These are phyloP conservation scores for Candida michaelii DNA, from an alignment of 805 yeast genomes.

Conservation along the genomic window DNA sequence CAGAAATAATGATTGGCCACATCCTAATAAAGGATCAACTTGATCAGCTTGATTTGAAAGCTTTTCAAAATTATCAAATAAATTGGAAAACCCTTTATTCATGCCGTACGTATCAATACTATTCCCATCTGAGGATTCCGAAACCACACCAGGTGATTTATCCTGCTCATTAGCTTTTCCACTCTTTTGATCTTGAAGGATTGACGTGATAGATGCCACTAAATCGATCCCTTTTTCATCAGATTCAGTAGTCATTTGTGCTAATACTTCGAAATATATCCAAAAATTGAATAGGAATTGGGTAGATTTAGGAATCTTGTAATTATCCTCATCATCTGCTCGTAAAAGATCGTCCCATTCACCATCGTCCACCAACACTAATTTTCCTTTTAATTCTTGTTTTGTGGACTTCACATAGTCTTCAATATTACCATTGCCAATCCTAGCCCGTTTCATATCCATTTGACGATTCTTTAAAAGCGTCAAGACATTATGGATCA, in stretches of 20 bases:
- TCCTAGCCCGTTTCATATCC: constrained; percentile 16
- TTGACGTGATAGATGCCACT: constrained; percentile 40
- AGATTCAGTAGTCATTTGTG: constrained; percentile 59
- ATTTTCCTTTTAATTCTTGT: constrained; percentile 19
- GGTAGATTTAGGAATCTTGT: constrained; percentile 40
- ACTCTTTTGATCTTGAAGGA: constrained; percentile 19
- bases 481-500: constrained; percentile 49
- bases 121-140: constrained; percentile 24
- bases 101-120: constrained; percentile 13
- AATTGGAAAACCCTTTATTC: constrained; percentile 17
- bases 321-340: constrained; percentile 13
- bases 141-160: constrained; percentile 17
- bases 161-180: constrained; percentile 3
- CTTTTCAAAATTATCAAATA: constrained; percentile 43
- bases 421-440: constrained; percentile 11
- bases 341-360: constrained; percentile 33
- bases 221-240: constrained; percentile 45
- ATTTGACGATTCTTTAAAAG: constrained; percentile 27
- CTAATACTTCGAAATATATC: constrained; percentile 66
- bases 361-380: constrained; percentile 30
- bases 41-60: constrained; percentile 35
- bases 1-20: constrained; percentile 63
- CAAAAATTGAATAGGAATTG: constrained; percentile 62
- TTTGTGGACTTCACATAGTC: constrained; percentile 6
- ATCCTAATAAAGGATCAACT: constrained; percentile 67